phyloP scores from a whole-genome alignment of 805 yeast species.

The Myxozyma neotropica region DNA sequence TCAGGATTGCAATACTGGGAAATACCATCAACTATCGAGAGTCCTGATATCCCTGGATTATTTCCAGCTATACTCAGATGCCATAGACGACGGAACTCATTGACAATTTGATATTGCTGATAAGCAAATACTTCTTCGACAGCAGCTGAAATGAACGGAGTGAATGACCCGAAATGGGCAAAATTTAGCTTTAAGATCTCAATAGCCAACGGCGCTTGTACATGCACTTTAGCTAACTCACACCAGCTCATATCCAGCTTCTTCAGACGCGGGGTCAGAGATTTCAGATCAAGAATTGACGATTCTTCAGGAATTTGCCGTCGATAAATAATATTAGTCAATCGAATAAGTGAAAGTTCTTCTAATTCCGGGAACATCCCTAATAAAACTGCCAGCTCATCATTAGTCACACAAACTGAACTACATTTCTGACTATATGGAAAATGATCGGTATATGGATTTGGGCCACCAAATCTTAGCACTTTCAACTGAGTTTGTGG shows the following conservation, averaged over 20 bases:
- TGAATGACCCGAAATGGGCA: not conserved
- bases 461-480: constrained; percentile 9
- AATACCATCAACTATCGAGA: not conserved
- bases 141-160: not conserved
- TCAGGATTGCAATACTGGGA: not conserved
- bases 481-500: not conserved
- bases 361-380: not conserved
- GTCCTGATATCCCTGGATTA: not conserved
- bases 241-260: constrained; percentile 8
- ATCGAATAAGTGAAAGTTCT: constrained; percentile 1
- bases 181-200: constrained; percentile 5
- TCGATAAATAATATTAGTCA: not conserved
- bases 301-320: not conserved
- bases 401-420: not conserved
- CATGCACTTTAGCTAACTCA: not conserved
- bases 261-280: not conserved
- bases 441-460: constrained; percentile 7
- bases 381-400: not conserved
- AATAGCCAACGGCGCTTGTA: not conserved
- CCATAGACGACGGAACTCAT: not conserved
- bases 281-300: not conserved
- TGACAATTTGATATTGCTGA: not conserved
- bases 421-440: constrained; percentile 10
- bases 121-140: not conserved
- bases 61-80: constrained; percentile 7